A percentile compares a stretch with the other conserved stretches of the same genome.
phyloP scores from a whole-genome alignment of 352 stramenopile genomes.

The Phytophthora cajani region DNA sequence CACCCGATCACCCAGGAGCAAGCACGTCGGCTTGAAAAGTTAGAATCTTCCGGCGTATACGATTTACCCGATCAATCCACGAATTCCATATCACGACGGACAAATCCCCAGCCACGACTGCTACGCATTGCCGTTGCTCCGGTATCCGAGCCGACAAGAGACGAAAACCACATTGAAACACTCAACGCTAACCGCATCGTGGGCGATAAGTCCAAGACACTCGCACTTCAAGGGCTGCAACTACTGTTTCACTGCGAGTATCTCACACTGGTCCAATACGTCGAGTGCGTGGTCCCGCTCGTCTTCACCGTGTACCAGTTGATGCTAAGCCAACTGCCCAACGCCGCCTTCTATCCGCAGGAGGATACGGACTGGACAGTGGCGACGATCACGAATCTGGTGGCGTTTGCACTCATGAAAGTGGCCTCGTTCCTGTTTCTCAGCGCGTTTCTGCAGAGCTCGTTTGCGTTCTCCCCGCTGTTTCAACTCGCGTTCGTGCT shows the following conservation, averaged over 20 bases:
- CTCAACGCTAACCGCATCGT: neutral
- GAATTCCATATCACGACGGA: neutral
- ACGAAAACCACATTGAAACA: neutral
- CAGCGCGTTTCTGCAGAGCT: slow-evolving; percentile 24
- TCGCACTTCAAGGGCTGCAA: slow-evolving; percentile 18
- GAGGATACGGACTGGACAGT: neutral
- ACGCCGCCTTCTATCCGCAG: slow-evolving; percentile 31
- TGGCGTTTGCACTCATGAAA: slow-evolving; percentile 39
- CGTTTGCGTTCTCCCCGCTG: slow-evolving; percentile 37
- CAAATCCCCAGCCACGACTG: neutral
- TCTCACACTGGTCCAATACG: slow-evolving; percentile 35
- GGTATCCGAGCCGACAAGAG: neutral
- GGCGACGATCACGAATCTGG: neutral
- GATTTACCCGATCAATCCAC: neutral
- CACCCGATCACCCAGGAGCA: neutral
- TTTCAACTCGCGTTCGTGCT: slow-evolving; percentile 49
- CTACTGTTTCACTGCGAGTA: slow-evolving; percentile 40
- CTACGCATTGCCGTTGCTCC: neutral
- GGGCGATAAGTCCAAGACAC: neutral
- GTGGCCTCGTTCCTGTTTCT: slow-evolving; percentile 37
- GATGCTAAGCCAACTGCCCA: slow-evolving; percentile 35
- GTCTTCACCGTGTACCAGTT: slow-evolving; percentile 35
- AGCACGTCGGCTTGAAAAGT: neutral
- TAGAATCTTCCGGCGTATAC: neutral
- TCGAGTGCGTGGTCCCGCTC: slow-evolving; percentile 36